Base-by-base conservation (phyloP, 192 early-diverging fungal genomes). In the Mortierella hygrophila region DNA sequence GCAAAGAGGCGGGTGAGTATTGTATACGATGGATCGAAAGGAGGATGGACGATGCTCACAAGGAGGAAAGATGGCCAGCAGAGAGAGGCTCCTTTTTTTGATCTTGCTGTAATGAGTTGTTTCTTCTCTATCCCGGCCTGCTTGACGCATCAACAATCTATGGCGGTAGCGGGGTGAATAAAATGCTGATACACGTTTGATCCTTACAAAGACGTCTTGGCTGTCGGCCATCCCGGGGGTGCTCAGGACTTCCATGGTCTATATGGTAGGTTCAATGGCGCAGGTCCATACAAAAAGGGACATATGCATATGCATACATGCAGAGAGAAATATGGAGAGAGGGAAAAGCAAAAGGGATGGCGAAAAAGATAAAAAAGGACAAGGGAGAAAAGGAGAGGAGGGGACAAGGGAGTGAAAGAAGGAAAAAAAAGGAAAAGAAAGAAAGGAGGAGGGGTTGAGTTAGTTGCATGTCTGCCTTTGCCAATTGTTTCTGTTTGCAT, bases 171-270 rank as follows among this genome's bases (percentile, higher is more conserved):
- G 26, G 18, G 40, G 26, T 70, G 41, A n/a, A 32, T 20, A 21
- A 16, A 52, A 21, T 46, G 44, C 32, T 72, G 38, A 54, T 47
- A 72, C 10, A 46, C 41, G 44, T 38, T 40, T 37, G 21, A 60
- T 46, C 79, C 77, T 79, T 85, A 85, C 82, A 79, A 71, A 79
- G 60, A 21, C 35, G 35, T 75, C 18, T 49, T 72, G 52, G 40
- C 23, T 52, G n/a, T 80, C 78, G 54, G 47, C 63, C 72, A 38
- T 75, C 42, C 57, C 72, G 13, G 52, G 72, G 42, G 57, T 26
- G 49, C 71, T 82, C 74, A 85, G 74, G 74, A 85, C 57, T 46
- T 79, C 82, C 77, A 78, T 29, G 2, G 68, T 76, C 82, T 85
- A 74, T 38, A 49, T 10, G n/a, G n/a, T 26, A 0, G n/a, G n/a